Conservation (phyloP, 352 stramenopile species). For the Globisporangium orthogonon region DNA sequence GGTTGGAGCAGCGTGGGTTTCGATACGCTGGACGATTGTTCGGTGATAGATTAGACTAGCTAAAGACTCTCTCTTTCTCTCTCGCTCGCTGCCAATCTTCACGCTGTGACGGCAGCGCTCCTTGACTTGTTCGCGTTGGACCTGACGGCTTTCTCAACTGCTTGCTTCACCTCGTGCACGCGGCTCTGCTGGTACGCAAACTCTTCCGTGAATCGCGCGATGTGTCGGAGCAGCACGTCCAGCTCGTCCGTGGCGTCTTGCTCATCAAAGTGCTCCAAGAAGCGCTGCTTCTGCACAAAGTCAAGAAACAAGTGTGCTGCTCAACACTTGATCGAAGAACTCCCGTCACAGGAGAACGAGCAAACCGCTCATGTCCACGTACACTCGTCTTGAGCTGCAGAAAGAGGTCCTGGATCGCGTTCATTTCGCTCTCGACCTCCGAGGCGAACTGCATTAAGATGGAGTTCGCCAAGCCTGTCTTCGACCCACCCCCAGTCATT, state of each 20-base stretch:
- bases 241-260: constrained; percentile 53
- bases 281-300: constrained; percentile 38
- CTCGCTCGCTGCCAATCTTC: background rate
- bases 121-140: no score
- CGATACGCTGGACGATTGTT: no score
- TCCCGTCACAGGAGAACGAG: background rate
- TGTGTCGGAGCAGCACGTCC: constrained; percentile 56
- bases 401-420: constrained; percentile 33
- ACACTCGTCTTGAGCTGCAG: constrained; percentile 47
- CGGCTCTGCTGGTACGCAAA: constrained; percentile 52
- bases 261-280: constrained; percentile 77
- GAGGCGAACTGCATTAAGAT: constrained; percentile 47
- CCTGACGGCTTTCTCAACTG: background rate
- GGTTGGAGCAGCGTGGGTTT: no score
- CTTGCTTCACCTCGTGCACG: constrained; percentile 15
- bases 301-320: background rate
- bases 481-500: background rate
- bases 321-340: background rate
- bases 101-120: background rate
- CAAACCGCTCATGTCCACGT: constrained; percentile 14
- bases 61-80: background rate
- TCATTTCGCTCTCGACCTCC: constrained; percentile 57
- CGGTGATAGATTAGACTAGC: no score
- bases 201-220: constrained; percentile 55
- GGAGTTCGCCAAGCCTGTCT: constrained; percentile 16